Conservation (phyloP, 371 early-diverging fungal genomes). For the Mucor plumbeus region DNA sequence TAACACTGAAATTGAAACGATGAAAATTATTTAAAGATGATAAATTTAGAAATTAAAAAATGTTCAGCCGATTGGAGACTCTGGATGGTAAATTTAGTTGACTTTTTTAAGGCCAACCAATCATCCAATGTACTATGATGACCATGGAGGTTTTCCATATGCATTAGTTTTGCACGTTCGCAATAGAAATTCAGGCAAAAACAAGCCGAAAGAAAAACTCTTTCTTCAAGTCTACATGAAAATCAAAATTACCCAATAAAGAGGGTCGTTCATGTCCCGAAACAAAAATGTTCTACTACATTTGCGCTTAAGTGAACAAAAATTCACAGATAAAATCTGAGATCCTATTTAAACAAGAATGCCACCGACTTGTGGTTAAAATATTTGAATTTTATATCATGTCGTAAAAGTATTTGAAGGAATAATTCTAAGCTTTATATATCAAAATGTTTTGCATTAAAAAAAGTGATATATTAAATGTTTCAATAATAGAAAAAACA, state of each 20-base stretch:
- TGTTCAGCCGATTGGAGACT: conserved; percentile 57
- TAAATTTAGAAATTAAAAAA: conserved; percentile 8
- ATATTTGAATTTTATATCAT: too few relatives aligned
- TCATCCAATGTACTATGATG: conserved; percentile 55
- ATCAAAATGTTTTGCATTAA: too few relatives aligned
- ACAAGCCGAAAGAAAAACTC: conserved; percentile 48
- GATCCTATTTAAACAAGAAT: neutral
- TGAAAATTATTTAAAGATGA: too few relatives aligned
- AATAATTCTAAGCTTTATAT: too few relatives aligned
- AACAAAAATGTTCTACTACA: conserved; percentile 15
- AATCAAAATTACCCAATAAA: conserved; percentile 8
- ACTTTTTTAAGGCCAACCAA: conserved; percentile 17
- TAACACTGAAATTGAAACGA: too few relatives aligned
- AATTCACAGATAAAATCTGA: neutral
- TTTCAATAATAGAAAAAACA: neutral
- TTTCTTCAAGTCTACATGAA: conserved; percentile 33
- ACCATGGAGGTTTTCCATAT: conserved; percentile 28
- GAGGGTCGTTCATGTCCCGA: conserved; percentile 25
- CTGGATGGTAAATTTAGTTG: conserved; percentile 31
- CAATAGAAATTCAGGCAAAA: conserved; percentile 36
- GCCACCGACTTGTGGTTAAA: neutral
- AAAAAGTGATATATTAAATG: neutral
- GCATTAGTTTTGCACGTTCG: conserved; percentile 32
- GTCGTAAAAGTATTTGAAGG: too few relatives aligned
- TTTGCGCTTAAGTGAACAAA: neutral